phyloP scores from a whole-genome alignment of 352 stramenopile genomes.

The Phytophthora lateralis region DNA sequence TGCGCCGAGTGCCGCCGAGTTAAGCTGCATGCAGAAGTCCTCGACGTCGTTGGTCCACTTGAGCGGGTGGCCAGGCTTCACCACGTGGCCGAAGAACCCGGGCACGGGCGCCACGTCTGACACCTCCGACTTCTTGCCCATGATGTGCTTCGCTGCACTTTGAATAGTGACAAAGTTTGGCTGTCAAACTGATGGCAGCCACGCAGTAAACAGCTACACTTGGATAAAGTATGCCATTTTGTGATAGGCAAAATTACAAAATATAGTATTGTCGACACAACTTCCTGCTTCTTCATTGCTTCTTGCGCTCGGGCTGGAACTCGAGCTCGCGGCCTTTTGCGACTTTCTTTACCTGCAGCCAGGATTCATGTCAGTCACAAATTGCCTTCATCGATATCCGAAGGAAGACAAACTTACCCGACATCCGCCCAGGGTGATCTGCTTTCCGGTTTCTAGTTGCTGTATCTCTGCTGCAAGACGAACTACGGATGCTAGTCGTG shows the following conservation, averaged over 20 bases:
- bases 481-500: constrained; percentile 59
- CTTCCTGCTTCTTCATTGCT: neutral
- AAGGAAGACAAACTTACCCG: constrained; percentile 43
- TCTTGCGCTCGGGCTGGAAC: constrained; percentile 43
- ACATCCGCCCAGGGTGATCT: constrained; percentile 71
- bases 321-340: constrained; percentile 37
- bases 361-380: constrained; percentile 2
- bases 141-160: constrained; percentile 6
- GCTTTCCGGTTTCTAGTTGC: constrained; percentile 63
- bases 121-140: constrained; percentile 33
- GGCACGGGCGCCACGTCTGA: constrained; percentile 59
- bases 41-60: constrained; percentile 74
- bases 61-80: constrained; percentile 71
- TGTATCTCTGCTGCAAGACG: constrained; percentile 52
- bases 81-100: constrained; percentile 80
- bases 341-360: constrained; percentile 40
- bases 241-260: too few species aligned
- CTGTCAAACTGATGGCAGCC: constrained; percentile 5
- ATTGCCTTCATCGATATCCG: neutral
- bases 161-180: constrained; percentile 7
- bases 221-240: too few species aligned
- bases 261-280: too few species aligned
- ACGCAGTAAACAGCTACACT: neutral
- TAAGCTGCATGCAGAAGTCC: constrained; percentile 80
- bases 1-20: constrained; percentile 69